Base-by-base conservation (phyloP, 2,329 filamentous ascomycete species). In the Talaromyces piceae region DNA sequence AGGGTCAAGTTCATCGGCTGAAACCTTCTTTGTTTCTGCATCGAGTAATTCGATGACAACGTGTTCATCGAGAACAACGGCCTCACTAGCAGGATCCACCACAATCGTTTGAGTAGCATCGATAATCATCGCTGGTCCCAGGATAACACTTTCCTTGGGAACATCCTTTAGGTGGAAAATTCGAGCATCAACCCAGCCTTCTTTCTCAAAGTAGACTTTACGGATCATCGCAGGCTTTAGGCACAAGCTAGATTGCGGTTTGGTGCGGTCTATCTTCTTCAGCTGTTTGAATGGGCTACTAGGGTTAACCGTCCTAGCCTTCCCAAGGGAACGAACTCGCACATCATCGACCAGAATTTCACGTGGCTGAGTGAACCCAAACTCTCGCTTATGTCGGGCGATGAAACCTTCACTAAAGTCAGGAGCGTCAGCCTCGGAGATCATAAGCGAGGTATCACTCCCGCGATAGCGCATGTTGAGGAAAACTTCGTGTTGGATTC, bases 41-140 rank as follows among this genome's bases (percentile, higher is more conserved):
- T 84, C 81, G 37, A 93, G 79, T 57, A 54, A 37, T 23, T 95
- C 89, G 62, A 96, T 91, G 5, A 96, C 79, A 6, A 96, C 88
- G 61, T 95, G 91, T 0, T 90, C 95, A 56, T 88, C 78, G 16
- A 95, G 83, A 27, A 95, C 77, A 22, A 90, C 71, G 0, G 91
- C 91, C 20, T 82, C 81, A 2, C 89, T 81, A 26, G 80, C 80
- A 0, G 91, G 91, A 0, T 88, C 87, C 2, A 96, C 83, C 0
- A 96, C 88, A 56, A 97, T 93, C 0, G 91, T 97, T 68, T 96
- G 91, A 0, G 70, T 73, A 28, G 70, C 61, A 49, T 73, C 91
- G 2, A 90, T 89, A 55, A 95, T 80, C 67, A 63, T 53, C 0
- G 69, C 67, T 0, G 70, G 69, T 0, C 68, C 69, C 3, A 51